A percentile compares a stretch with the other conserved stretches of the same genome.
Evolutionary conservation across 495 filamentous ascomycete genomes (phyloP).

Genomic region (Daldinia vernicosa): DNA sequence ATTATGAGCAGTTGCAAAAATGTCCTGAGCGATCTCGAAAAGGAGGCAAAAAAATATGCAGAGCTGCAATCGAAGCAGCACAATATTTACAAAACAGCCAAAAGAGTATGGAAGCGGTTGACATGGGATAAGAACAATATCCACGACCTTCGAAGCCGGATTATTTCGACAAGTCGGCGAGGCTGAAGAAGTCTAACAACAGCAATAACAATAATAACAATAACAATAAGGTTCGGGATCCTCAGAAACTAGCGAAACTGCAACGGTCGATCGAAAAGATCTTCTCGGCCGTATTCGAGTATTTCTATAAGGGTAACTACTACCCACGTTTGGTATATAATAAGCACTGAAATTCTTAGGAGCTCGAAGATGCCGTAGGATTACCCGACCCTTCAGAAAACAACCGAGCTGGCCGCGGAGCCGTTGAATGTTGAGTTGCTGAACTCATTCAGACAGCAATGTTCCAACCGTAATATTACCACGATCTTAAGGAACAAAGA

Average conservation of each 20-base stretch:
- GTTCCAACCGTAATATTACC: no score
- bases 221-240: conserved; percentile 67
- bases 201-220: conserved; percentile 17
- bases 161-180: no score
- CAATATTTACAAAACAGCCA: not conserved
- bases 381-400: conserved; percentile 47
- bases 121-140: conserved; percentile 45
- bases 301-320: conserved; percentile 95
- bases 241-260: conserved; percentile 76
- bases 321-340: conserved; percentile 79
- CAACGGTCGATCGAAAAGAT: conserved; percentile 65
- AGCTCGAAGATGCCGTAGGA: conserved; percentile 70
- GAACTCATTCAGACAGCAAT: no score
- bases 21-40: conserved; percentile 18
- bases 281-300: conserved; percentile 90
- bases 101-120: conserved; percentile 43
- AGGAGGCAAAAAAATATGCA: no score
- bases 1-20: not conserved
- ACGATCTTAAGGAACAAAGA: no score
- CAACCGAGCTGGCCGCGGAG: conserved; percentile 63
- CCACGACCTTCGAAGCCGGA: no score
- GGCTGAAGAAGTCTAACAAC: conserved; percentile 67
- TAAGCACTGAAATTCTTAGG: conserved; percentile 71
- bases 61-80: conserved; percentile 20
- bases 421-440: conserved; percentile 61